phyloP scores from a whole-genome alignment of 2,329 filamentous ascomycete species.

The Aspergillus sp. region DNA sequence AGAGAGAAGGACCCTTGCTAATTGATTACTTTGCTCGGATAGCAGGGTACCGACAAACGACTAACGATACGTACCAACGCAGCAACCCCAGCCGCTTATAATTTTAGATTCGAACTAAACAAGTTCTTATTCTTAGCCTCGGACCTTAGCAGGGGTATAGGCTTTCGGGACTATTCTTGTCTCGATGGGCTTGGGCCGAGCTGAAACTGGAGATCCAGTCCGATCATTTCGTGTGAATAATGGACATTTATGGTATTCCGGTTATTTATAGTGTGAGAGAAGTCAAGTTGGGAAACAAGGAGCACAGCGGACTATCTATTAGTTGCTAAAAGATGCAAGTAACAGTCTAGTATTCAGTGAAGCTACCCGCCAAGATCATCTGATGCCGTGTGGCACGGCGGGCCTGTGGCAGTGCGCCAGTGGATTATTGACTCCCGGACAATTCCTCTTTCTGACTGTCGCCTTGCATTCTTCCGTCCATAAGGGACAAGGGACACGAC shows the following conservation, averaged over 20 bases:
- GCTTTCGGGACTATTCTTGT: background rate
- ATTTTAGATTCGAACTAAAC: background rate
- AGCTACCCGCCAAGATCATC: conserved; percentile 2
- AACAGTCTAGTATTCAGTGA: background rate
- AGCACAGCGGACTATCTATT: too few relatives aligned
- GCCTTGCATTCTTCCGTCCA: conserved; percentile 1
- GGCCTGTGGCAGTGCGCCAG: background rate
- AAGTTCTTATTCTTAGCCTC: background rate
- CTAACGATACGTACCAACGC: too few relatives aligned
- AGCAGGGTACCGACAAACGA: too few relatives aligned
- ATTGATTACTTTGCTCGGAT: too few relatives aligned
- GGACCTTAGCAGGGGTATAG: background rate
- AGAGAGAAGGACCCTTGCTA: background rate
- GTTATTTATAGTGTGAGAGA: background rate
- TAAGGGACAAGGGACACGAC: background rate
- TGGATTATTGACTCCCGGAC: background rate
- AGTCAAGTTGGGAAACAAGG: too few relatives aligned
- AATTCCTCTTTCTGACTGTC: background rate
- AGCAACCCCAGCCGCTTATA: background rate
- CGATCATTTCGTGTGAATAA: background rate
- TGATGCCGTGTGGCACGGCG: conserved; percentile 4
- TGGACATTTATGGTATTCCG: background rate
- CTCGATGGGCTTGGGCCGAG: background rate
- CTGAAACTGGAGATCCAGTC: background rate
- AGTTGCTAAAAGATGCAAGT: background rate